phyloP scores from a whole-genome alignment of 768 basidiomycete species.

The Panaeolus papilionaceus region DNA sequence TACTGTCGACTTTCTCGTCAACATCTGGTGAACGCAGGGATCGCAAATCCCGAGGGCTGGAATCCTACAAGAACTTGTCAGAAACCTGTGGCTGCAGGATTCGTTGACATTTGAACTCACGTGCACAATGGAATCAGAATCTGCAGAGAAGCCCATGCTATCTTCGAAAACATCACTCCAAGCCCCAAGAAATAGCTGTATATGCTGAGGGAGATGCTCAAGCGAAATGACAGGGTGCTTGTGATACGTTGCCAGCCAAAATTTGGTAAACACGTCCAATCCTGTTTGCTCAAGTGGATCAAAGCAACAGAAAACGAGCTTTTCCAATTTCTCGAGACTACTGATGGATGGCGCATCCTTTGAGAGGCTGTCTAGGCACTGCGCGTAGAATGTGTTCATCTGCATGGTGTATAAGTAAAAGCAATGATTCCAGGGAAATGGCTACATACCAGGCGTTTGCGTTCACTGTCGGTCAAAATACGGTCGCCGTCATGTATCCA shows the following conservation, averaged over 20 bases:
- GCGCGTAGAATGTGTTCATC: constrained; percentile 50
- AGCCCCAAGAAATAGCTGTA: constrained; percentile 52
- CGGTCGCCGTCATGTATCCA: constrained; percentile 60
- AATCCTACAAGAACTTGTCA: neutral
- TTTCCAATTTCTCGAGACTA: constrained; percentile 46
- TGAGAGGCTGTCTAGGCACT: constrained; percentile 46
- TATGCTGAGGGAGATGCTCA: constrained; percentile 44
- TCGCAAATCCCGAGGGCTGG: constrained; percentile 1
- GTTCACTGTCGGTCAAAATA: constrained; percentile 48
- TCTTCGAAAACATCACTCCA: constrained; percentile 54
- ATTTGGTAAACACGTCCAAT: constrained; percentile 57
- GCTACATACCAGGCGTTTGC: constrained; percentile 52
- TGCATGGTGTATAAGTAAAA: constrained; percentile 18
- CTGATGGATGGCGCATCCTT: constrained; percentile 44
- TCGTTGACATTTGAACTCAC: neutral
- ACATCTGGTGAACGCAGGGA: neutral
- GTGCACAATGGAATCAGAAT: constrained; percentile 33
- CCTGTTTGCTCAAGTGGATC: constrained; percentile 53
- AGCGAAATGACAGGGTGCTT: constrained; percentile 42
- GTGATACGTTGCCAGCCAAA: constrained; percentile 65
- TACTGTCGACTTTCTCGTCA: neutral
- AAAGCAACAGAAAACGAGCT: constrained; percentile 59
- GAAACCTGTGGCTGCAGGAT: neutral
- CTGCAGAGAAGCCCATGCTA: constrained; percentile 50
- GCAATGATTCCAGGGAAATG: neutral